Conservation (phyloP, 2,329 filamentous ascomycete genomes). For the Pseudogymnoascus sp. region DNA sequence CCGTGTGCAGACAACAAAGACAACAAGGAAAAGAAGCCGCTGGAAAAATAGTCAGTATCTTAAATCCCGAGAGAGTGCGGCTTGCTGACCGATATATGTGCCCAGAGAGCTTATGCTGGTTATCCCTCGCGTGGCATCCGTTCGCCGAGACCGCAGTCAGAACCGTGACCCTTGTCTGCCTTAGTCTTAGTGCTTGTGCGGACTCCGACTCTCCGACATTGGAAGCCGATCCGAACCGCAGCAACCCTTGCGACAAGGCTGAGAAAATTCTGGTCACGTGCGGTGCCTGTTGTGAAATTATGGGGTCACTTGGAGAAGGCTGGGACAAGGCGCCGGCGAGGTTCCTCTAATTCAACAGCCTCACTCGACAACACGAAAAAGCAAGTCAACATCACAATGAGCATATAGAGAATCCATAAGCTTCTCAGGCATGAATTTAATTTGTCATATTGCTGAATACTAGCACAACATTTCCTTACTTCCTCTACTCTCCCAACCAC, state of each 20-base stretch:
- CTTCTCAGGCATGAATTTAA: not conserved
- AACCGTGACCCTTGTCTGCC: not conserved
- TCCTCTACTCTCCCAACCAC: not conserved
- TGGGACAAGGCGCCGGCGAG: not conserved
- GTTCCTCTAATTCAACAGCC: not conserved
- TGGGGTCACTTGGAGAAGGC: not conserved
- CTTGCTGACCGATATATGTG: slow-evolving; percentile 4
- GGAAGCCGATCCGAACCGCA: not conserved
- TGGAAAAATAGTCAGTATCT: not conserved
- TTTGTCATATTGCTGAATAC: not conserved
- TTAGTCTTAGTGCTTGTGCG: not conserved
- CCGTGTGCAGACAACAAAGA: not conserved
- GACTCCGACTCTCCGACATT: not conserved
- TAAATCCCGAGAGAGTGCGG: not conserved
- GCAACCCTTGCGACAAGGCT: slow-evolving; percentile 4
- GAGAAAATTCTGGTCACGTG: not conserved
- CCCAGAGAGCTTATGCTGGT: not conserved
- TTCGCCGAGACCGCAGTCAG: slow-evolving; percentile 5
- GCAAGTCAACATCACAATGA: not conserved
- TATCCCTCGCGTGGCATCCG: not conserved
- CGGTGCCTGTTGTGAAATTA: not conserved
- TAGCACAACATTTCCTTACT: not conserved
- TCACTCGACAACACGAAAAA: not conserved
- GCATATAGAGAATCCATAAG: not conserved
- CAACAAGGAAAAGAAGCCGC: slow-evolving; percentile 7